Conservation (phyloP, 768 basidiomycete genomes). For the Hortiboletus campestris region DNA sequence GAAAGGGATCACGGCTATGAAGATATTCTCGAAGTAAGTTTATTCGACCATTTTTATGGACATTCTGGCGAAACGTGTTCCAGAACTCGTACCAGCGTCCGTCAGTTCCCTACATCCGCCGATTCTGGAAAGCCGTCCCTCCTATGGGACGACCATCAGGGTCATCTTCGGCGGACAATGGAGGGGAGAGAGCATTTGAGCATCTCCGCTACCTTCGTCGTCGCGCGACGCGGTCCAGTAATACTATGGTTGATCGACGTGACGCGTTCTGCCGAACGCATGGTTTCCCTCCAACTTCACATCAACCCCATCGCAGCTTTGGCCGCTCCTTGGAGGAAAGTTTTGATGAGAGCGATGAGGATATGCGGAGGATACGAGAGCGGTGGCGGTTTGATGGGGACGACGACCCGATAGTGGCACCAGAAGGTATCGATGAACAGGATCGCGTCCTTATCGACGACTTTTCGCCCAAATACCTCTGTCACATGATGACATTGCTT, state of each 20-base stretch:
- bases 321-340: conserved; percentile 28
- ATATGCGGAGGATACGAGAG: conserved; percentile 46
- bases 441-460: conserved; percentile 72
- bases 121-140: conserved; percentile 64
- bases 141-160: conserved; percentile 36
- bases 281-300: conserved; percentile 17
- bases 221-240: conserved; percentile 82
- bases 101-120: conserved; percentile 54
- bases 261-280: conserved; percentile 29
- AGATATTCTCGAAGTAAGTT: conserved; percentile 75
- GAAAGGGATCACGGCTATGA: conserved; percentile 84
- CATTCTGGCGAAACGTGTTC: conserved; percentile 7
- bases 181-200: conserved; percentile 22
- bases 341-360: conserved; percentile 35
- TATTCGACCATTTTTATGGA: not conserved
- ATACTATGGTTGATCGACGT: conserved; percentile 73
- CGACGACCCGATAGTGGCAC: conserved; percentile 53
- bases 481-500: conserved; percentile 55
- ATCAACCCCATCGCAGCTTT: conserved; percentile 12
- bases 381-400: conserved; percentile 72
- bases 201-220: conserved; percentile 49
- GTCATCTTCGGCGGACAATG: conserved; percentile 26
- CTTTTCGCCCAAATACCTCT: conserved; percentile 57
- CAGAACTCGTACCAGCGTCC: conserved; percentile 73
- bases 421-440: conserved; percentile 64